Evolutionary conservation across 2,329 filamentous ascomycete genomes (phyloP).

Genomic region (Botrytis fabae): DNA sequence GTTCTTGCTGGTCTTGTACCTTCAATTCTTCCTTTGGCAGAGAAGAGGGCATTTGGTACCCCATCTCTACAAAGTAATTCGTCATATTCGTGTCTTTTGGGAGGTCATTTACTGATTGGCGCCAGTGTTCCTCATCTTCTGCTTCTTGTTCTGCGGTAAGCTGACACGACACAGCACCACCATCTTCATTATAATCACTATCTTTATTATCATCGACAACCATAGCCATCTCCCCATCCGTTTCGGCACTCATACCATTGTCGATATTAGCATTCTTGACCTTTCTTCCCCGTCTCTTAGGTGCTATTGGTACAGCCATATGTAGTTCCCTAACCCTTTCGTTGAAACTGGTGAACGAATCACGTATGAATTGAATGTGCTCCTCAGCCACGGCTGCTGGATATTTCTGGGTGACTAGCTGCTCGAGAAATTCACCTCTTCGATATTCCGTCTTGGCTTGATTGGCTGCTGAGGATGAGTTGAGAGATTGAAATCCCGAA

Average conservation of each 20-base stretch:
- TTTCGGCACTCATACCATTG: background rate
- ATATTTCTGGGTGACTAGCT: background rate
- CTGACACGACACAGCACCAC: background rate
- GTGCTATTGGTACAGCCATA: background rate
- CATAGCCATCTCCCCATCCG: background rate
- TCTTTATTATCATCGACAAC: background rate
- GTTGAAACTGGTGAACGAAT: background rate
- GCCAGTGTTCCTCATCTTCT: conserved; percentile 15
- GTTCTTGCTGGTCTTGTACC: background rate
- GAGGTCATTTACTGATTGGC: background rate
- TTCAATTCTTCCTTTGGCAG: too few species aligned
- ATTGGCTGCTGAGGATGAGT: background rate
- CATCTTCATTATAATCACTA: background rate
- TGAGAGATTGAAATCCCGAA: background rate
- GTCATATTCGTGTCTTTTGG: background rate
- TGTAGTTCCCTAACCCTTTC: background rate
- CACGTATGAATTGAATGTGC: background rate
- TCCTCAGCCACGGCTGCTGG: background rate
- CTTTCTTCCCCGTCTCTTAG: background rate
- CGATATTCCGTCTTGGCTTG: conserved; percentile 4
- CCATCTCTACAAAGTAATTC: conserved; percentile 3
- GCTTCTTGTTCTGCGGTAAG: background rate
- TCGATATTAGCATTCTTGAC: accelerated
- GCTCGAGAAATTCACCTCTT: background rate
- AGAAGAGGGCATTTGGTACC: background rate